Evolutionary conservation across 169 alveolate species (phyloP).

Genomic region (Amoebophrya sp.): DNA sequence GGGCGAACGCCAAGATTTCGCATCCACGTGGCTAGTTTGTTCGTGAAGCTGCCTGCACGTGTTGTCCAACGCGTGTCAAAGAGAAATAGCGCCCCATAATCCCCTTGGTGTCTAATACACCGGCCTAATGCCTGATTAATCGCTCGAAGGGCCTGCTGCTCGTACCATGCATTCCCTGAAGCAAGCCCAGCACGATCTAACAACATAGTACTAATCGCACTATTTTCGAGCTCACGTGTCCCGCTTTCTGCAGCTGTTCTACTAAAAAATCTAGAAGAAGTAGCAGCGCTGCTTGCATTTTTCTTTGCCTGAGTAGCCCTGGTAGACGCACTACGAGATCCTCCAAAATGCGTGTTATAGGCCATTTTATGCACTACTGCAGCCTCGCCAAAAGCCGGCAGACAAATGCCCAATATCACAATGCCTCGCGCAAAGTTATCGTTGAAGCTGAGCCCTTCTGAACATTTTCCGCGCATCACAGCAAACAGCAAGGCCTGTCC

Average conservation of each 20-base stretch:
- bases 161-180: background rate
- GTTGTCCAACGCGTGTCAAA: background rate
- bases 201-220: too few species aligned
- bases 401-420: too few species aligned
- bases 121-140: background rate
- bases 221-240: background rate
- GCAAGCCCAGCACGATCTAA: too few species aligned
- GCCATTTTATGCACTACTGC: too few species aligned
- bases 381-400: too few species aligned
- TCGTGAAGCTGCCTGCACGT: too few species aligned
- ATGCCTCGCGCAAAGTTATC: background rate
- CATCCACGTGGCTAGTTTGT: too few species aligned
- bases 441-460: background rate
- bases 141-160: constrained; percentile 1
- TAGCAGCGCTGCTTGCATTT: background rate
- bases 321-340: background rate
- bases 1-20: too few species aligned
- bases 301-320: background rate
- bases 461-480: background rate
- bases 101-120: background rate
- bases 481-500: background rate
- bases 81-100: background rate
- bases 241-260: background rate
- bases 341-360: too few species aligned
- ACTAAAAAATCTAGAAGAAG: background rate